Percentiles rank a stretch among this genome's conserved stretches.
These are phyloP conservation scores for Tuber indicum DNA, from an alignment of 495 filamentous ascomycete genomes.

Conservation along the genomic window DNA sequence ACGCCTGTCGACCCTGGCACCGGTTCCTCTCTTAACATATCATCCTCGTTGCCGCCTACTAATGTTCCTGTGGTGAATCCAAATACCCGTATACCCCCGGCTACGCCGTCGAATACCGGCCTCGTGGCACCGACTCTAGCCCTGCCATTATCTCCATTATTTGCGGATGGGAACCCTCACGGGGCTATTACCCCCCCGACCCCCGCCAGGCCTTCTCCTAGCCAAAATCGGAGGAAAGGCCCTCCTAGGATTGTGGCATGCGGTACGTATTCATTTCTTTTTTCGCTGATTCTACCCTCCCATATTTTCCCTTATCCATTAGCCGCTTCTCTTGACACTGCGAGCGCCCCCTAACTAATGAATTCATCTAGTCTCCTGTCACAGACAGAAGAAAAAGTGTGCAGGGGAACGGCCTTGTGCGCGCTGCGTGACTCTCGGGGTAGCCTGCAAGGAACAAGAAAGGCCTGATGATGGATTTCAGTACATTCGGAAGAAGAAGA, in stretches of 20 bases:
- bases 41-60: background rate
- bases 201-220: background rate
- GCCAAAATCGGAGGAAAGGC: background rate
- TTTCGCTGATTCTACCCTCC: background rate
- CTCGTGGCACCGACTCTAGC: background rate
- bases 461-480: conserved; percentile 26
- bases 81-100: background rate
- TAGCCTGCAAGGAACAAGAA: conserved; percentile 25
- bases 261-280: conserved; percentile 17
- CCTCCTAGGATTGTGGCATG: conserved; percentile 25
- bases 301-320: conserved; percentile 8
- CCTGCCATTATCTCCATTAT: background rate
- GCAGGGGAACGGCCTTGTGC: conserved; percentile 24
- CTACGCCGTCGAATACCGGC: background rate
- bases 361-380: conserved; percentile 23
- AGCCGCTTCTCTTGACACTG: background rate
- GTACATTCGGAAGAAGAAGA: conserved; percentile 32
- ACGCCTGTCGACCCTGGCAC: background rate
- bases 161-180: background rate
- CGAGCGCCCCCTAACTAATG: background rate
- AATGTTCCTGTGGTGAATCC: background rate
- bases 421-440: conserved; percentile 17
- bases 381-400: conserved; percentile 39
- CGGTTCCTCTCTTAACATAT: background rate
- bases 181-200: background rate